phyloP scores from a whole-genome alignment of 2,329 filamentous ascomycete species.

The Venturia pyrina region DNA sequence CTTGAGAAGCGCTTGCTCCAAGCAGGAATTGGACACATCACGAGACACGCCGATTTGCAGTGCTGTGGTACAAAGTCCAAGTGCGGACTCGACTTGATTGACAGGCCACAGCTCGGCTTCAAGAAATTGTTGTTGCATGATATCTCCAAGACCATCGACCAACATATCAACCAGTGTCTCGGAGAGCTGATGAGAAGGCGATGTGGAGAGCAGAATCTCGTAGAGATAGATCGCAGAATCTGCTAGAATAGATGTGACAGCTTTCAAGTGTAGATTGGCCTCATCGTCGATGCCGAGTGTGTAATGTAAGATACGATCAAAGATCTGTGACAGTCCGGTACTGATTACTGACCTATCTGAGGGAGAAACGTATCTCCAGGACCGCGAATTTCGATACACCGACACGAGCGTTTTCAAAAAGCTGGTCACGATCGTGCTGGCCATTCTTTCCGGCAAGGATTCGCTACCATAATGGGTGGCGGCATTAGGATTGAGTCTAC shows the following conservation, averaged over 20 bases:
- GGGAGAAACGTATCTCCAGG: conserved; percentile 69
- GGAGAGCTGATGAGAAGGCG: conserved; percentile 60
- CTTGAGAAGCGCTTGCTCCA: conserved; percentile 75
- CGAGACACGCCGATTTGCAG: conserved; percentile 58
- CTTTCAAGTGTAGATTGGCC: conserved; percentile 33
- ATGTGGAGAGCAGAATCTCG: conserved; percentile 63
- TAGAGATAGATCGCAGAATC: conserved; percentile 67
- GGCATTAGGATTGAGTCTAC: conserved; percentile 31
- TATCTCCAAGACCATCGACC: conserved; percentile 42
- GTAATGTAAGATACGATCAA: conserved; percentile 61
- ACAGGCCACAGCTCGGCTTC: neutral
- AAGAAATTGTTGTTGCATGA: neutral
- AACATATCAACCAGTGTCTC: conserved; percentile 67
- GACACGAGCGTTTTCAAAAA: conserved; percentile 70
- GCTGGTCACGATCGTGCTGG: conserved; percentile 60
- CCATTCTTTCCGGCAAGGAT: conserved; percentile 67
- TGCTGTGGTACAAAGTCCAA: conserved; percentile 51
- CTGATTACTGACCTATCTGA: conserved; percentile 61
- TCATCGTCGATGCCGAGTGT: conserved; percentile 65
- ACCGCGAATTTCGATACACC: conserved; percentile 73
- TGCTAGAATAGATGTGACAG: conserved; percentile 52
- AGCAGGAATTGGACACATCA: conserved; percentile 53
- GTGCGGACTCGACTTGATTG: conserved; percentile 20
- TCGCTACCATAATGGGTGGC: conserved; percentile 36
- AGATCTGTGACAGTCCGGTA: conserved; percentile 54